Base-by-base conservation (phyloP, 2,329 filamentous ascomycete genomes). In the Sporothrix inflata region DNA sequence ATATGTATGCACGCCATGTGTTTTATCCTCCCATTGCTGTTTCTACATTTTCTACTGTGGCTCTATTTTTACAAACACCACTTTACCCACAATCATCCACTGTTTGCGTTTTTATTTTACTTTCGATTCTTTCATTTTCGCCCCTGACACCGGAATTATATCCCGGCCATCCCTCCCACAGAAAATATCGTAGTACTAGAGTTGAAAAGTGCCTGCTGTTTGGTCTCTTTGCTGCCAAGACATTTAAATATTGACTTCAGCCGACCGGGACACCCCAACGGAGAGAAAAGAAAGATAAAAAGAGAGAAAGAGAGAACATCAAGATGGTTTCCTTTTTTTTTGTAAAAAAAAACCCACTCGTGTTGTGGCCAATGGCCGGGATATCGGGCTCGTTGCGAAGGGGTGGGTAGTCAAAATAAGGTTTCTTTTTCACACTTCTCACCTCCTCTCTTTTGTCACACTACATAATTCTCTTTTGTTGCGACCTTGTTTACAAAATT, bases 221-320 rank as follows among this genome's bases (percentile, higher is more conserved):
- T 8, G 14, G 40, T 16, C 8, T 11, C 9, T 34, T 2, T n/a
- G 14, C 40, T 49, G 63, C 63, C 63, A 66, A 66, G 63, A 34
- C 3, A 34, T 27, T n/a, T 34, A 34, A 30, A 34, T 24, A 30
- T 16, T 4, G 27, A 60, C 51, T 53, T 53, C 47, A 68, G 47
- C 65, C 65, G 65, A 27, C 47, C 65, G 65, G 65, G 63, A 38
- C 65, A 9, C 65, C 65, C 65, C 49, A 60, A 60, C 49, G 51
- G 67, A 57, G 67, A 45, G 16, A 60, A 9, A 16, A 1, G 12
- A 47, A 40, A 45, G 30, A 24, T 3, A 16, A 69, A 51, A 27
- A 7, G 45, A 53, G 27, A 21, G 42, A 49, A 21, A 21, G n/a
- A n/a, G n/a, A n/a, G n/a, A n/a, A n/a, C n/a, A n/a, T n/a, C n/a